Percentiles rank a stretch among this genome's conserved stretches.
Evolutionary conservation across 108 stramenopile species (phyloP).

Genomic region (Nitzschia sp.): DNA sequence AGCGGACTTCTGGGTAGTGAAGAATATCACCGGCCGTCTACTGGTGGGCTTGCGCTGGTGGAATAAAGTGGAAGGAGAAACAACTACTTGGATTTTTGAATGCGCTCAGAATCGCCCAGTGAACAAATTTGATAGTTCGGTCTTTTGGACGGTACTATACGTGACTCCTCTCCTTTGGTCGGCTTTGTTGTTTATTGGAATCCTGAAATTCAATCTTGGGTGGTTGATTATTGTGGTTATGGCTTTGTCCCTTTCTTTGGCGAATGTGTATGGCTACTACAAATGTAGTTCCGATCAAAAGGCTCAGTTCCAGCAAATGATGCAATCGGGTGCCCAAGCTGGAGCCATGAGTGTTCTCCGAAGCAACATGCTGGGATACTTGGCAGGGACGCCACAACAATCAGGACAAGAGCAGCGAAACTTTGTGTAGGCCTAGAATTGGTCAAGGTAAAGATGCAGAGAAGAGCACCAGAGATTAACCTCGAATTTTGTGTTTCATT

Average conservation of each 20-base stretch:
- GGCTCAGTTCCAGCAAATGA: constrained; percentile 71
- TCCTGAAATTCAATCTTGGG: constrained; percentile 77
- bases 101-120: constrained; percentile 38
- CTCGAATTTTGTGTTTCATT: no score
- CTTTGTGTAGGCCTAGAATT: neutral
- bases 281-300: constrained; percentile 92
- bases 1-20: constrained; percentile 98
- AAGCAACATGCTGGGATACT: constrained; percentile 29
- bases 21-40: constrained; percentile 86
- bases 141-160: constrained; percentile 96
- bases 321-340: constrained; percentile 59
- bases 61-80: constrained; percentile 89
- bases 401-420: constrained; percentile 4
- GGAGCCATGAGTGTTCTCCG: constrained; percentile 53
- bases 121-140: constrained; percentile 78
- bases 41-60: constrained; percentile 97
- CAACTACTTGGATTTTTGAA: constrained; percentile 94
- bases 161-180: constrained; percentile 83
- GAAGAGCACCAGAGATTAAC: no score
- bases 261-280: constrained; percentile 96
- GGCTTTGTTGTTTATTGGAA: constrained; percentile 52
- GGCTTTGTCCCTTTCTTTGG: constrained; percentile 74
- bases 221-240: constrained; percentile 88
- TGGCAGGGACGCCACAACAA: constrained; percentile 21
- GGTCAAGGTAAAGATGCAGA: no score